phyloP scores from a whole-genome alignment of 331 rosid genomes.

The Pyrus hybrid region DNA sequence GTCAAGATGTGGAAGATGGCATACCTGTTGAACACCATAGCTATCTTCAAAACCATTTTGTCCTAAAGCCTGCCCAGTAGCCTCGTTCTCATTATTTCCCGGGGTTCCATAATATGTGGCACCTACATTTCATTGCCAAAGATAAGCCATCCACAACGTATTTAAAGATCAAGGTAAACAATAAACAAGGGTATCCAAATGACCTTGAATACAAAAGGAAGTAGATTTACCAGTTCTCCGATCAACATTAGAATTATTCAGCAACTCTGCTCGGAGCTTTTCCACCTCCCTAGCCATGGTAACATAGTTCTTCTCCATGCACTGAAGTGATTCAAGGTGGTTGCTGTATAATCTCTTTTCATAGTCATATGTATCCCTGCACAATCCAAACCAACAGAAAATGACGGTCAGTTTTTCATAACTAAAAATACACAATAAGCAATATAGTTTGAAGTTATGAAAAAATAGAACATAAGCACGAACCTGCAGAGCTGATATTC shows the following conservation, averaged over 20 bases:
- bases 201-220: slow-evolving; percentile 10
- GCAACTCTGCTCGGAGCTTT: slow-evolving; percentile 87
- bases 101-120: slow-evolving; percentile 70
- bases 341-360: slow-evolving; percentile 87
- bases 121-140: slow-evolving; percentile 37
- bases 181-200: not conserved
- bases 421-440: not conserved
- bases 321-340: slow-evolving; percentile 95
- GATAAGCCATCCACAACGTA: slow-evolving; percentile 19
- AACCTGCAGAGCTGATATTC: slow-evolving; percentile 93
- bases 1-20: slow-evolving; percentile 19
- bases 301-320: slow-evolving; percentile 86
- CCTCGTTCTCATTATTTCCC: slow-evolving; percentile 61
- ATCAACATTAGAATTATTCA: slow-evolving; percentile 51
- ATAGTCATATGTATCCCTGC: slow-evolving; percentile 86
- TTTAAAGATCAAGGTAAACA: slow-evolving; percentile 19
- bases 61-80: slow-evolving; percentile 53
- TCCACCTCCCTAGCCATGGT: slow-evolving; percentile 94
- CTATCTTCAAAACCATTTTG: slow-evolving; percentile 80
- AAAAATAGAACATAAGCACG: not conserved
- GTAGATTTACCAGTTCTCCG: slow-evolving; percentile 51
- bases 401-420: not conserved
- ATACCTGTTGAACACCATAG: slow-evolving; percentile 69
- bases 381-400: slow-evolving; percentile 26
- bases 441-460: not conserved